Base-by-base conservation (phyloP, 345 rosid genomes). In the Odontarrhena argentea region DNA sequence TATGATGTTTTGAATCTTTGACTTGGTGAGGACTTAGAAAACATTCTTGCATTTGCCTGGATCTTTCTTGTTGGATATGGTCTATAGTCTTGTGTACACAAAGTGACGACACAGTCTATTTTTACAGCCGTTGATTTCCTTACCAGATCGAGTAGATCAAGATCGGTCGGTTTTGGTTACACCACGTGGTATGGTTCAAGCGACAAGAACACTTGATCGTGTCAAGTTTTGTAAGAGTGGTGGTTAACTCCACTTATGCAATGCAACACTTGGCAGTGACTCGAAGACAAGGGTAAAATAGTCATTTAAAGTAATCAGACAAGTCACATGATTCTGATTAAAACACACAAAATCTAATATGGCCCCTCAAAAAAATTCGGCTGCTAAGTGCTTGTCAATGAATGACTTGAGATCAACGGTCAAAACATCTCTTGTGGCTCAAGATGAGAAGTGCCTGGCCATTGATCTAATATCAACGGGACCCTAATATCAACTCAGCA, bases 291-390 rank as follows among this genome's bases (percentile, higher is more conserved):
- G 43, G 45, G 56, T 28, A 60, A 7, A 47, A 53, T 60, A 12
- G 68, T 45, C 32, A 60, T 37, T 60, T 7, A 5, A 1, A 1
- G 46, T 53, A 60, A 67, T 60, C 64, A 53, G 63, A 67, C 73
- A 67, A 60, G 3, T 45, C 73, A 74, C 57, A 60, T 55, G 73
- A 74, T 67, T 18, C 48, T 49, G 63, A 10, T 67, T 60, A 60
- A 67, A 32, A 32, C 6, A 60, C 68, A 74, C 64, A 58, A 67
- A 74, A 67, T 60, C 60, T 63, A 59, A 15, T 52, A 66, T 66
- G 77, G 76, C 26, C 76, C 69, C 71, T 18, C 46, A 59, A 51
- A 9, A 37, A 3, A 32, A 32, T 41, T 65, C 60, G 47, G 66
- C 50, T 72, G 49, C 12, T 53, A 35, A 65, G 55, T 59, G 37